A percentile compares a stretch with the other conserved stretches of the same genome.
These are phyloP conservation scores for Aphanomyces euteiches DNA, from an alignment of 352 stramenopile species.

Conservation along the genomic window DNA sequence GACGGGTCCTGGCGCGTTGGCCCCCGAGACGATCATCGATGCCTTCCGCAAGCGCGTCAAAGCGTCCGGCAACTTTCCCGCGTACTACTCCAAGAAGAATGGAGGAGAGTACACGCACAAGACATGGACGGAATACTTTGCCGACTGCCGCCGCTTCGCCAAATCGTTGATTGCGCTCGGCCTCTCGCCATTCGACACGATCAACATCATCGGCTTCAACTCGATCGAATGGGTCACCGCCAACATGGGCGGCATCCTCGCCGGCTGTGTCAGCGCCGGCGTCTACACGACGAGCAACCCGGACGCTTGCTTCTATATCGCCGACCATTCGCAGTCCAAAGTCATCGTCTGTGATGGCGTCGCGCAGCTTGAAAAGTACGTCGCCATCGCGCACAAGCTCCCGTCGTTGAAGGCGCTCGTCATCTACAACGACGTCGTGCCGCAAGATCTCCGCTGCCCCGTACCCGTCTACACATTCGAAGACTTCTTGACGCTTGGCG, in stretches of 20 bases:
- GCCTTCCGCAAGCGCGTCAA: constrained; percentile 57
- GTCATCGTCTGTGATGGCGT: constrained; percentile 38
- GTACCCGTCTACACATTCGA: constrained; percentile 13
- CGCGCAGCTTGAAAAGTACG: constrained; percentile 39
- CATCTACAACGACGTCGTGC: constrained; percentile 32
- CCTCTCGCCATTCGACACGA: constrained; percentile 37
- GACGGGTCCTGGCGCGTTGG: constrained; percentile 42
- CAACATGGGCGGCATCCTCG: constrained; percentile 42
- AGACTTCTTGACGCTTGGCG: constrained; percentile 2
- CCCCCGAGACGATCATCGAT: constrained; percentile 53
- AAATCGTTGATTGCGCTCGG: constrained; percentile 42
- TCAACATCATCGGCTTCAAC: constrained; percentile 50
- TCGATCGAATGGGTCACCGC: constrained; percentile 42
- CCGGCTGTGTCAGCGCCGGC: constrained; percentile 39
- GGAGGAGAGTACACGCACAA: constrained; percentile 35
- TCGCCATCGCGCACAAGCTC: constrained; percentile 35
- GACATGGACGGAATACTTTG: constrained; percentile 42
- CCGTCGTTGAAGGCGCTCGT: constrained; percentile 45
- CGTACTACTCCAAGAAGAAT: constrained; percentile 65
- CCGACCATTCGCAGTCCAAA: constrained; percentile 36
- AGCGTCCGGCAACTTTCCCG: constrained; percentile 52
- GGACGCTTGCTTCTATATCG: constrained; percentile 39
- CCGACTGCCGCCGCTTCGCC: constrained; percentile 34
- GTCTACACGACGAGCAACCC: constrained; percentile 48
- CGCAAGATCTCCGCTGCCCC: too few species aligned